Conservation (phyloP, 805 yeast species). For the Jamesozyma jinghongensis region DNA sequence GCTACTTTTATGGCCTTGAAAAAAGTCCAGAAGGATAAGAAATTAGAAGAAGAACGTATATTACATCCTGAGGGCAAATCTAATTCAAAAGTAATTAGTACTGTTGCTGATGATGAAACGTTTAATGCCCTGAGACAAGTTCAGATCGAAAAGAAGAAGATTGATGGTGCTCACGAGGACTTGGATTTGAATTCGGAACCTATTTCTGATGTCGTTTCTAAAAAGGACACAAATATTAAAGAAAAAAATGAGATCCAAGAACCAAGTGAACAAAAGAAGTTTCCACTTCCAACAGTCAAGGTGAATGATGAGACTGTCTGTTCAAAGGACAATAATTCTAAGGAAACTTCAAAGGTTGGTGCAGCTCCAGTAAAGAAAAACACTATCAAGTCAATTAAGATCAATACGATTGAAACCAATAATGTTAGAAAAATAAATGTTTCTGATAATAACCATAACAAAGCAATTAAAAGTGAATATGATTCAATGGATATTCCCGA, state of each 20-base stretch:
- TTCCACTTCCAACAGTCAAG: no score
- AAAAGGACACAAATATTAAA: no score
- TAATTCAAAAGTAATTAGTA: no score
- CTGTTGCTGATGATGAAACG: no score
- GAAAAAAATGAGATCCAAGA: no score
- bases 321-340: background rate
- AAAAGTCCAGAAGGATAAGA: constrained; percentile 6
- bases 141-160: background rate
- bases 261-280: no score
- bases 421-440: background rate
- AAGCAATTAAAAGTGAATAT: no score
- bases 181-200: no score
- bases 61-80: background rate
- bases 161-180: no score
- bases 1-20: constrained; percentile 17
- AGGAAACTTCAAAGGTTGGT: background rate
- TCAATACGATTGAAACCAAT: constrained; percentile 1
- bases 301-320: background rate
- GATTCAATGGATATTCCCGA: background rate
- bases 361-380: background rate
- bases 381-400: constrained; percentile 1
- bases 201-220: no score
- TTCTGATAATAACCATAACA: background rate
- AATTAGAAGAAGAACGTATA: background rate
- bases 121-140: no score